Percentiles rank a stretch among this genome's conserved stretches.
Conservation (phyloP, 2,329 filamentous ascomycete species). For the Fusarium napiforme region DNA sequence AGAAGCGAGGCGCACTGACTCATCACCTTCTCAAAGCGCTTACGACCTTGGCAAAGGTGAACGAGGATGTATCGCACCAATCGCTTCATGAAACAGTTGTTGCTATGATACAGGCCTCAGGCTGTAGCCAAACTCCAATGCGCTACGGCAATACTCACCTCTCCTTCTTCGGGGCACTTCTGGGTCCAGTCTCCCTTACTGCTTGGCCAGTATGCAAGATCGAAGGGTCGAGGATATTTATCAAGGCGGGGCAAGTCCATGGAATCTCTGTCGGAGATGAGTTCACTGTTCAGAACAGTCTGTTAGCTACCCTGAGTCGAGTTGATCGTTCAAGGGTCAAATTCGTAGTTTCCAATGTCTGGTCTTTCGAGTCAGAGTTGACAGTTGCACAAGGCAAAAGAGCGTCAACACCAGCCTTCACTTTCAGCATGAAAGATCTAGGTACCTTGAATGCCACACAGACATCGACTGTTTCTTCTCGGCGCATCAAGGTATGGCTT, state of each 20-base stretch:
- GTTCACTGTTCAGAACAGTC: accelerated
- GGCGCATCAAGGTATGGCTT: background rate
- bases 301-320: accelerated
- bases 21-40: background rate
- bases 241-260: background rate
- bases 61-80: background rate
- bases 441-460: accelerated
- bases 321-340: accelerated
- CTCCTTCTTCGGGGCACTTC: background rate
- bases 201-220: background rate
- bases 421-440: background rate
- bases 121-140: background rate
- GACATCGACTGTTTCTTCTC: background rate
- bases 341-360: background rate
- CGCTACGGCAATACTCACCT: background rate
- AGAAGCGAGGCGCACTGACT: background rate
- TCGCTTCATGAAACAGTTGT: background rate
- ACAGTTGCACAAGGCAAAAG: accelerated
- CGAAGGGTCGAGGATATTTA: background rate
- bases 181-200: accelerated
- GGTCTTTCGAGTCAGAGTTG: background rate
- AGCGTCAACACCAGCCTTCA: accelerated
- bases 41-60: background rate
- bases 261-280: background rate
- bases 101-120: background rate